These are phyloP conservation scores for Byssochlamys sp. DNA, from an alignment of 2,329 filamentous ascomycete genomes.

Conservation along the genomic window DNA sequence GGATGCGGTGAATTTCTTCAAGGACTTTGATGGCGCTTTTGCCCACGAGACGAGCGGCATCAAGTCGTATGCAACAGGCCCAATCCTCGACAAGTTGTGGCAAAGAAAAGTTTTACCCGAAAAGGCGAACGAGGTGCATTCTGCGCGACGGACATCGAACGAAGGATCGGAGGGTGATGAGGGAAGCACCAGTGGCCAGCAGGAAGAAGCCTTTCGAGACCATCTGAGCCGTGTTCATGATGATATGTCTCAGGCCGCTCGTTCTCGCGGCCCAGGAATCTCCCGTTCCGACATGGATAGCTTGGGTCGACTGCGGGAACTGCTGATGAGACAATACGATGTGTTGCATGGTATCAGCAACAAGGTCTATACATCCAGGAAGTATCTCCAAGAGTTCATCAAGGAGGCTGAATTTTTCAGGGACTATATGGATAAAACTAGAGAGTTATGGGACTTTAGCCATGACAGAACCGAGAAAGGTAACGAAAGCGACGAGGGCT, in stretches of 20 bases:
- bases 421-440: neutral
- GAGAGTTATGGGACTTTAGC: neutral
- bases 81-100: conserved; percentile 4
- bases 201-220: neutral
- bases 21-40: conserved; percentile 7
- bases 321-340: neutral
- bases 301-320: neutral
- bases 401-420: neutral
- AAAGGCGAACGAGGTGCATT: neutral
- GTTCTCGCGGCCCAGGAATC: neutral
- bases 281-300: neutral
- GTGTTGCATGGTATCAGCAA: neutral
- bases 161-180: neutral
- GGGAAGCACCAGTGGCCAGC: neutral
- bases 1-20: conserved; percentile 12
- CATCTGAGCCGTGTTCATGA: neutral
- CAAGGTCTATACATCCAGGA: neutral
- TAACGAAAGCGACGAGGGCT: neutral
- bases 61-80: neutral
- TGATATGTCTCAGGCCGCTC: neutral
- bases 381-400: neutral
- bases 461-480: neutral
- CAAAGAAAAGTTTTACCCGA: conserved; percentile 6
- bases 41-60: conserved; percentile 2
- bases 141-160: neutral